Base-by-base conservation (phyloP, 2,329 filamentous ascomycete species). In the Trichophyton rubrum region DNA sequence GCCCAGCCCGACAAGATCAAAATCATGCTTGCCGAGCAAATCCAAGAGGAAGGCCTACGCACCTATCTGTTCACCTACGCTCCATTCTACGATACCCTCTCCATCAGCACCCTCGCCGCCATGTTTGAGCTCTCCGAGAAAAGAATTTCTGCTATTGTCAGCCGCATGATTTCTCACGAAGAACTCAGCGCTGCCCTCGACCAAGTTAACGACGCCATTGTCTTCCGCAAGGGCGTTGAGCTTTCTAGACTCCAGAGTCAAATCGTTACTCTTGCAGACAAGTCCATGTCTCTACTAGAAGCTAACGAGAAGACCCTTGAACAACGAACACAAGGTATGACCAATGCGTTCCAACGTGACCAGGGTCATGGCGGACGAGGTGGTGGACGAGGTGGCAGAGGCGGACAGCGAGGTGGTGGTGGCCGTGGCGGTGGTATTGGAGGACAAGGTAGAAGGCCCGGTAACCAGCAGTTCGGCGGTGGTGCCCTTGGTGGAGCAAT, bases 1-100 rank as follows among this genome's bases (percentile, higher is more conserved):
- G 88, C 91, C 62, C 87, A 93, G 75, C 83, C 88, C 24, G 89
- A 92, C 61, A 88, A 90, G 74, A 95, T 97, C 81, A 97, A 97
- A 85, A 77, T 82, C 59, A 96, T 99, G 93, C 88, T 99, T 64
- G 89, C 91, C 60, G 90, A 90, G 74, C 93, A 99, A 80, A 96
- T 97, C 72, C 95, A 99, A 75, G 93, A 99, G 75, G 93, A 99
- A 79, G 93, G 95, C 68, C 85, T 99, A 59, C 86, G 93, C 68
- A 99, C 93, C 60, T 99, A 97, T 75, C 89, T 99, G 68, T 99
- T 99, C 83, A 99, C 93, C 60, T 99, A 99, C 76, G 93, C 95
- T 41, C 93, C 93, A 59, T 99, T 95, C 82, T 99, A 99, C 80
- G 93, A 99, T 78, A 97, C 93, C 22, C 85, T 99, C 62, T 87